Base-by-base conservation (phyloP, 2,329 filamentous ascomycete species). In the Paraphoma chrysanthemicola region DNA sequence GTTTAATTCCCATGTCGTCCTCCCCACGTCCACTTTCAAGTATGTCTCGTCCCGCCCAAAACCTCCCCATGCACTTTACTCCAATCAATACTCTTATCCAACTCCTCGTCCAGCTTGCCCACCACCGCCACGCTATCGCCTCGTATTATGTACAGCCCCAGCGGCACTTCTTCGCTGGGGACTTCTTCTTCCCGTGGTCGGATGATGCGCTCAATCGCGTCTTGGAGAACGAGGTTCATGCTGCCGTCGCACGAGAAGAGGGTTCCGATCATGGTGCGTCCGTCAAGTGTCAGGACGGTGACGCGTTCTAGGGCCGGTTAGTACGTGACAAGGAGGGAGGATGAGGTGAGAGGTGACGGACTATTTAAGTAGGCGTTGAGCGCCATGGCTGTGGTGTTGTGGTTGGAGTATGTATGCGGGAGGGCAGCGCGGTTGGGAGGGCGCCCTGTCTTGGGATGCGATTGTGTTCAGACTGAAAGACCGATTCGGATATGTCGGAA, bases 61-160 rank as follows among this genome's bases (percentile, higher is more conserved):
- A 90, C 87, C 56, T 89, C 87, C 4, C 94, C 94, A 74, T 90
- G 90, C 39, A 99, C 95, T 77, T 96, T 89, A 17, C 85, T 84
- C 95, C 95, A 99, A 79, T 97, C 89, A 73, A 99, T 98, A 68
- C 90, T 93, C 39, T 84, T 85, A 79, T 99, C 95, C 56, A 98
- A 81, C 67, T 90, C 85, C 78, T 97, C 93, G 76, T 99, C 93
- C 31, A 99, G 89, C 54, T 96, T 82, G 2, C 95, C 95, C 55
- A 95, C 91, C 14, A 96, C 84, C 60, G 93, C 93, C 46, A 99
- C 94, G 72, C 96, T 97, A 76, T 99, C 95, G 50, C 95, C 95
- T 57, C 95, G 86, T 54, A 99, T 91, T 55, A 99, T 85, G 76
- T 97, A 98, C 6, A 98, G 80, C 1, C 95, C 95, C 60, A 97